Evolutionary conservation across 345 rosid genomes (phyloP).

Genomic region (Hibiscus trionum): DNA sequence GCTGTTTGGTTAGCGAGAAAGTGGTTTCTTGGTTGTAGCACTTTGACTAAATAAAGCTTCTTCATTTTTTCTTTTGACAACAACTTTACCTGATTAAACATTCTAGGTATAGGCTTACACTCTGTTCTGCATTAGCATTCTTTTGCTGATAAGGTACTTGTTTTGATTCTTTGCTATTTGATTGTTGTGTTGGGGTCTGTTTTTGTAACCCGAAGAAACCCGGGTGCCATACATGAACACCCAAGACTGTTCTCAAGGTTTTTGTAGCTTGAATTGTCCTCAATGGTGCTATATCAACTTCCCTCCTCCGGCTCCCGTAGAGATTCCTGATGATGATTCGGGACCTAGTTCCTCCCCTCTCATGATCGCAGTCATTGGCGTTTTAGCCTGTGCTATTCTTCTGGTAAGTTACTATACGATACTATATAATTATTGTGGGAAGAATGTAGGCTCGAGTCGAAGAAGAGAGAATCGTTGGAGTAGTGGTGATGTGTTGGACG

Average conservation of each 20-base stretch:
- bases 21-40: too few species aligned
- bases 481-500: conserved; percentile 22
- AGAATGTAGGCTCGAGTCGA: conserved; percentile 20
- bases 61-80: too few species aligned
- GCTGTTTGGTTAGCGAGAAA: neutral
- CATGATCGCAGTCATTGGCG: conserved; percentile 60
- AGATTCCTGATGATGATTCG: conserved; percentile 31
- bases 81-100: too few species aligned
- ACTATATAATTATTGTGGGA: conserved; percentile 59
- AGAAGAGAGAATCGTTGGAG: conserved; percentile 23
- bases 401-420: conserved; percentile 62
- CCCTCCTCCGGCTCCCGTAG: conserved; percentile 49
- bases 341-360: conserved; percentile 62
- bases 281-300: conserved; percentile 67
- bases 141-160: neutral
- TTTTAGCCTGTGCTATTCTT: conserved; percentile 73
- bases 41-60: too few species aligned
- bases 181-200: conserved; percentile 21
- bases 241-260: conserved; percentile 72
- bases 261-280: conserved; percentile 73
- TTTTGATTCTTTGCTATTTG: neutral
- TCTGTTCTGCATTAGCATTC: neutral
- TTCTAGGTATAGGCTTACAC: neutral
- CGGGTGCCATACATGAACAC: conserved; percentile 45
- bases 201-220: conserved; percentile 25